phyloP scores from a whole-genome alignment of 2,329 filamentous ascomycete species.

The Triangularia verruculosa region DNA sequence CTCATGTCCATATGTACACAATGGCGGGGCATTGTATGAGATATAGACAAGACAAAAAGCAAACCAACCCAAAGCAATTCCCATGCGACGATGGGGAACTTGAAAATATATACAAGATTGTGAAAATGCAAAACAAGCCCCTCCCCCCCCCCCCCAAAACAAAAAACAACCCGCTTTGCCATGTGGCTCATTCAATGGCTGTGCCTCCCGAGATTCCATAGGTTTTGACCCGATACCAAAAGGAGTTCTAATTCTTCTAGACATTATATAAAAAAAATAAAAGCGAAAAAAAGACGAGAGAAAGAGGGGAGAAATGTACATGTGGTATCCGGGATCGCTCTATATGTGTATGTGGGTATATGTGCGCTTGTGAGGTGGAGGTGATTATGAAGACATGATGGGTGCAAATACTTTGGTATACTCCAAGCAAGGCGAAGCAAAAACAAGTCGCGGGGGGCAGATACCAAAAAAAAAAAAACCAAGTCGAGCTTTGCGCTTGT shows the following conservation, averaged over 20 bases:
- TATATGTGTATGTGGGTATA: not conserved
- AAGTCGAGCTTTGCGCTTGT: not conserved
- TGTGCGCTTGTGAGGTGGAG: not conserved
- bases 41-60: not conserved
- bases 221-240: not conserved
- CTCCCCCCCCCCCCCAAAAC: too few relatives aligned
- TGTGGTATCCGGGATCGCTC: not conserved
- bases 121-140: not conserved
- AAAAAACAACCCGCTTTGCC: not conserved
- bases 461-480: not conserved
- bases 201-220: not conserved
- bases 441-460: not conserved
- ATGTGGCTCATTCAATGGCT: not conserved
- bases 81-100: too few relatives aligned
- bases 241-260: slow-evolving; percentile 6
- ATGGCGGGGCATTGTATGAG: not conserved
- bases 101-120: not conserved
- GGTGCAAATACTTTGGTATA: not conserved
- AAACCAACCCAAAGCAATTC: not conserved
- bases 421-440: not conserved
- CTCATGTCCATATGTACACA: not conserved
- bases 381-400: not conserved
- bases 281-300: not conserved
- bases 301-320: not conserved
- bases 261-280: slow-evolving; percentile 12